A percentile compares a stretch with the other conserved stretches of the same genome.
Evolutionary conservation across 176 grass and related monocot genomes (phyloP).

Genomic region (Avena insularis): DNA sequence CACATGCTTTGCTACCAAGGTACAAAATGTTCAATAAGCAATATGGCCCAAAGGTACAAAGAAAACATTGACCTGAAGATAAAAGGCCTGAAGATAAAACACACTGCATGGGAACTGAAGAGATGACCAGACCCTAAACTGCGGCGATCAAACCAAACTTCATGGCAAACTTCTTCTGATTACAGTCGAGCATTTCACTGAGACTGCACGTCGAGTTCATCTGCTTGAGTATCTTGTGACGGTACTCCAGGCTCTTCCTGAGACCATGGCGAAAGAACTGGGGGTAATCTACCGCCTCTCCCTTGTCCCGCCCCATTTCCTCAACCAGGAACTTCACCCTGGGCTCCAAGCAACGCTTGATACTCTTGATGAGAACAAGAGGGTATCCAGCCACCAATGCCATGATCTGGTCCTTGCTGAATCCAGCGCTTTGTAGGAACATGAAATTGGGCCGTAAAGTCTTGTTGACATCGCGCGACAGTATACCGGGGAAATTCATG

Average conservation of each 20-base stretch:
- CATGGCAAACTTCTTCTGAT: slow-evolving; percentile 83
- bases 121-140: slow-evolving; percentile 45
- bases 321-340: slow-evolving; percentile 94
- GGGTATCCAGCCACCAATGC: slow-evolving; percentile 80
- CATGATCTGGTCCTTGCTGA: slow-evolving; percentile 68
- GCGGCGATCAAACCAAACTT: slow-evolving; percentile 65
- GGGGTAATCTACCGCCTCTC: slow-evolving; percentile 83
- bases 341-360: slow-evolving; percentile 84
- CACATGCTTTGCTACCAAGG: slow-evolving; percentile 24
- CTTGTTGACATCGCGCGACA: slow-evolving; percentile 82
- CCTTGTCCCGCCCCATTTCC: slow-evolving; percentile 75
- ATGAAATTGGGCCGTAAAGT: slow-evolving; percentile 69
- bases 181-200: slow-evolving; percentile 90
- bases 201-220: slow-evolving; percentile 71
- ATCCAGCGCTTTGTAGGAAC: slow-evolving; percentile 66
- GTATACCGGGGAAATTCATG: slow-evolving; percentile 68
- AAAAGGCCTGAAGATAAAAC: slow-evolving; percentile 29
- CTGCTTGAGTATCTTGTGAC: slow-evolving; percentile 82
- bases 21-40: slow-evolving; percentile 37
- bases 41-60: slow-evolving; percentile 34
- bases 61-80: slow-evolving; percentile 35
- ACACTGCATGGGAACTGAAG: slow-evolving; percentile 48
- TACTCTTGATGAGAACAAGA: slow-evolving; percentile 86
- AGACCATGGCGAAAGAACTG: slow-evolving; percentile 88
- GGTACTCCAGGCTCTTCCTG: slow-evolving; percentile 84